Evolutionary conservation across 805 yeast species (phyloP).

Genomic region (Candida qinlingensis): DNA sequence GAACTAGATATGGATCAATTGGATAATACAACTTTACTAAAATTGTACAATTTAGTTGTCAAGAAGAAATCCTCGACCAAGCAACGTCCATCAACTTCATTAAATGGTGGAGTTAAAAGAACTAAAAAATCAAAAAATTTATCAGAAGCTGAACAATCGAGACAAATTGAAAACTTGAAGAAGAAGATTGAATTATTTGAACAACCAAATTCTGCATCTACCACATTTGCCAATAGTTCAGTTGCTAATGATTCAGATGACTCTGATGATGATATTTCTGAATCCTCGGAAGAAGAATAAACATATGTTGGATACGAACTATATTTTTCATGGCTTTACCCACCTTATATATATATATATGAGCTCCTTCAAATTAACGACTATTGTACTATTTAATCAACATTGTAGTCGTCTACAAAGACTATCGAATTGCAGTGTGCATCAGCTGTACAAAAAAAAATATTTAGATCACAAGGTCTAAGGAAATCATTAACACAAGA

Average conservation of each 20-base stretch:
- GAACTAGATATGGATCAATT: constrained; percentile 94
- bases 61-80: constrained; percentile 28
- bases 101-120: constrained; percentile 17
- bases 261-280: constrained; percentile 54
- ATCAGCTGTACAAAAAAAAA: not conserved
- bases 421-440: no score
- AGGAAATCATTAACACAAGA: constrained; percentile 24
- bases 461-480: not conserved
- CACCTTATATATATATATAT: not conserved
- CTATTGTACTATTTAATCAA: not conserved
- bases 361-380: not conserved
- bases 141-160: constrained; percentile 60
- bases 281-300: constrained; percentile 70
- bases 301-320: not conserved
- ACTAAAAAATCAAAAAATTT: constrained; percentile 51
- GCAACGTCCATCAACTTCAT: constrained; percentile 6
- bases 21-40: constrained; percentile 76
- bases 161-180: constrained; percentile 66
- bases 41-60: constrained; percentile 80
- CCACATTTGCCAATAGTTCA: constrained; percentile 22
- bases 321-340: not conserved
- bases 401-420: no score
- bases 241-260: constrained; percentile 34
- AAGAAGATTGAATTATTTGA: constrained; percentile 73
- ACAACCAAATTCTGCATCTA: constrained; percentile 16